Evolutionary conservation across 805 yeast species (phyloP).

Genomic region (Sugiyamaella boreocaroliniensis): DNA sequence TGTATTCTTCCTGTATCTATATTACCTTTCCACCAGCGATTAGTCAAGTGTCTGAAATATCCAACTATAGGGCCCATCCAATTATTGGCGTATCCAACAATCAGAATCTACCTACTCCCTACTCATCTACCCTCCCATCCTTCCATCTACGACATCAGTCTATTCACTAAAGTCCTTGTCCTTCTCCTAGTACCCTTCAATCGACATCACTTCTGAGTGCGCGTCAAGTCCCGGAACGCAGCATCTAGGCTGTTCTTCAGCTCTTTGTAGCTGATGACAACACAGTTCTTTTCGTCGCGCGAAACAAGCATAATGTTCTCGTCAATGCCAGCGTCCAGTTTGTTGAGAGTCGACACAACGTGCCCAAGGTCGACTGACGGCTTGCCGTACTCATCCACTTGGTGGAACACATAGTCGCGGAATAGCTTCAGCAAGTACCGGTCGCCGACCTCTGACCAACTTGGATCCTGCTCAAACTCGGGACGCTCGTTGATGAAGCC

Average conservation of each 20-base stretch:
- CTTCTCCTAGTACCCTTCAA: background rate
- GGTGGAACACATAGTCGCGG: constrained; percentile 80
- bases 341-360: constrained; percentile 71
- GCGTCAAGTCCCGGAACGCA: constrained; percentile 54
- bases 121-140: too few relatives aligned
- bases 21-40: too few relatives aligned
- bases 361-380: constrained; percentile 78
- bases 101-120: too few relatives aligned
- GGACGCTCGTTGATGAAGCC: constrained; percentile 73
- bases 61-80: too few relatives aligned
- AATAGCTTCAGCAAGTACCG: constrained; percentile 68
- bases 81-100: too few relatives aligned
- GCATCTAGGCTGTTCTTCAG: constrained; percentile 59
- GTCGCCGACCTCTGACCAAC: constrained; percentile 73
- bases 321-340: constrained; percentile 85
- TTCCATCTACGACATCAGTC: background rate
- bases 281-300: constrained; percentile 76
- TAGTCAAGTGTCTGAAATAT: too few relatives aligned
- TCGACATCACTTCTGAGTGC: background rate
- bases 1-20: too few relatives aligned
- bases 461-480: constrained; percentile 47
- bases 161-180: constrained; percentile 9
- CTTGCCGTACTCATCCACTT: constrained; percentile 66
- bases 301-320: constrained; percentile 77
- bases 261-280: constrained; percentile 80